phyloP scores from a whole-genome alignment of 306 rosid species.

The Lathyrus tuberosus region DNA sequence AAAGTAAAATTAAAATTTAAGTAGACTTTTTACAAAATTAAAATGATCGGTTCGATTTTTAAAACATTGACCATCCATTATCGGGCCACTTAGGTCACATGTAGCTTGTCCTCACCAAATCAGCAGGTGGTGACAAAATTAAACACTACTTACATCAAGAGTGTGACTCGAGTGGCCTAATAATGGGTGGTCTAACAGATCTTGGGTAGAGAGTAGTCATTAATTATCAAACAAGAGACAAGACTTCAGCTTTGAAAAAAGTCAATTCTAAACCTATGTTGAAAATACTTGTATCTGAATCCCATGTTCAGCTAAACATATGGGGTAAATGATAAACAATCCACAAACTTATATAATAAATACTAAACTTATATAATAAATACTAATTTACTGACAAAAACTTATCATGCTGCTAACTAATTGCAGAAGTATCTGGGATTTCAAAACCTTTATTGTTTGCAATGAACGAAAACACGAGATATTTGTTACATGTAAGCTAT shows the following conservation, averaged over 20 bases:
- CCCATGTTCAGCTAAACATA: neutral
- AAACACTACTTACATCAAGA: too few relatives aligned
- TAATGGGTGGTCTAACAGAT: too few relatives aligned
- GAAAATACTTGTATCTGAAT: neutral
- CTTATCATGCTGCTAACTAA: neutral
- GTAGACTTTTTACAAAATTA: too few relatives aligned
- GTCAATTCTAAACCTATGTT: neutral
- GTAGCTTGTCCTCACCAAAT: too few relatives aligned
- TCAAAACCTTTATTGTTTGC: neutral
- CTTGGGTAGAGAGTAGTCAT: too few relatives aligned
- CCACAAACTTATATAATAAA: constrained; percentile 11
- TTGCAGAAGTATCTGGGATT: neutral
- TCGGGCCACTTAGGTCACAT: neutral
- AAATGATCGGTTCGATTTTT: too few relatives aligned
- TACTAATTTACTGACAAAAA: constrained; percentile 18
- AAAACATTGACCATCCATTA: too few relatives aligned
- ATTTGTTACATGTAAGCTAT: neutral
- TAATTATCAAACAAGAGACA: too few relatives aligned
- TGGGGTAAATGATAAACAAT: constrained; percentile 2
- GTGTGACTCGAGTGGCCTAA: too few relatives aligned
- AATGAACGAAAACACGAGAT: neutral
- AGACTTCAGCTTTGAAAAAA: neutral
- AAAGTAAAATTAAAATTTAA: too few relatives aligned
- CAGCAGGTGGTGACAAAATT: too few relatives aligned
- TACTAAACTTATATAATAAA: constrained; percentile 7